phyloP scores from a whole-genome alignment of 228 moss, liverwort and hornwort genomes.

The Sphagnum fallax region DNA sequence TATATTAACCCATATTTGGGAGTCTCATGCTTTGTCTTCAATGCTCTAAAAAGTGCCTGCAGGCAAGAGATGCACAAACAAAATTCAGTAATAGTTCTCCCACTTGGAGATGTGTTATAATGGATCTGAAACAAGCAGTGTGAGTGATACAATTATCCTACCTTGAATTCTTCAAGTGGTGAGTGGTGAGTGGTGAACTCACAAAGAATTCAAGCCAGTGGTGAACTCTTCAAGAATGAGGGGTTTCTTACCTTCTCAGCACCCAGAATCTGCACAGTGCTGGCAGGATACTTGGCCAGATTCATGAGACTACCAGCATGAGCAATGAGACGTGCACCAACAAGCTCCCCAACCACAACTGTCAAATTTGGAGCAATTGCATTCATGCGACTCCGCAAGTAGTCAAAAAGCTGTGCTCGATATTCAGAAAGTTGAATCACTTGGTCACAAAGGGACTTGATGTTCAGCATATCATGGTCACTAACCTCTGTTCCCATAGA shows the following conservation, averaged over 20 bases:
- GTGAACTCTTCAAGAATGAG: no score
- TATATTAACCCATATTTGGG: conserved; percentile 94
- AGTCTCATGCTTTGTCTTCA: conserved; percentile 93
- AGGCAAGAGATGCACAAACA: not conserved
- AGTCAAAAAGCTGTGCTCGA: conserved; percentile 71
- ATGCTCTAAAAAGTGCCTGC: conserved; percentile 74
- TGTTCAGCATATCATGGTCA: conserved; percentile 84
- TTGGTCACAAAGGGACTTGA: conserved; percentile 76
- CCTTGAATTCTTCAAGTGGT: no score
- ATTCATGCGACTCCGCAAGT: conserved; percentile 75
- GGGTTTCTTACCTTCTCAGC: conserved; percentile 55
- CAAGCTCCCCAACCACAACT: conserved; percentile 73
- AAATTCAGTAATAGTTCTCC: no score
- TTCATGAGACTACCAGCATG: conserved; percentile 82
- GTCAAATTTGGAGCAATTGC: conserved; percentile 87
- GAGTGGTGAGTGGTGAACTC: no score
- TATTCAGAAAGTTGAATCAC: conserved; percentile 76
- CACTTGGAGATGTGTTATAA: no score
- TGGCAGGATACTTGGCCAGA: conserved; percentile 76
- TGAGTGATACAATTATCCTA: no score
- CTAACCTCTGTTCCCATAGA: conserved; percentile 95
- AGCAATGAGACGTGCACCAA: conserved; percentile 81
- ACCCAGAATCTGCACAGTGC: conserved; percentile 92
- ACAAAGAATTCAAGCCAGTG: no score
- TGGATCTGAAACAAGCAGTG: no score